Evolutionary conservation across 176 grass and related monocot genomes (phyloP), one percentile per base, ranked within the genome.

Genomic region (Ananas comosus): DNA sequence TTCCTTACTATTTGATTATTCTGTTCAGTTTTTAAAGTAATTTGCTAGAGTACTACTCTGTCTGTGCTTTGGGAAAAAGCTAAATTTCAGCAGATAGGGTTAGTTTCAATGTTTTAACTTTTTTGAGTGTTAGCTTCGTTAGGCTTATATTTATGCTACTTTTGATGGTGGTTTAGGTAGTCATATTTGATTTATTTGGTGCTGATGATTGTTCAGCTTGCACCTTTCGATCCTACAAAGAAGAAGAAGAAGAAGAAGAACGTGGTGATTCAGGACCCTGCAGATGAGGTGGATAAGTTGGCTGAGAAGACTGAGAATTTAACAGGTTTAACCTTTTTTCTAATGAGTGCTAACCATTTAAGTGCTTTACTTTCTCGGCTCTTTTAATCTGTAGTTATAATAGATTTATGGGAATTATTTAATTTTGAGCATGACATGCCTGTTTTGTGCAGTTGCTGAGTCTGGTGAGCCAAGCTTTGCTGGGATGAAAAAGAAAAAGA

Each of bases 161-260:
- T 3, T 29, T 68, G 21, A 47, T 33, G 3, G 4, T 28, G 21
- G 5, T 27, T 22, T 12, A 10, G 13, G 48, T 2, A 0, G 10
- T 71, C 53, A 14, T 64, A 9, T 53, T 48, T 74, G 2, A 2
- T 16, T 51, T 68, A 2, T 24, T 67, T 58, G 1, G 27, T 51
- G 49, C 48, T 61, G 6, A 66, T 19, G 67, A 50, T 69, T 77
- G 48, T 76, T 51, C 68, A 99, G 95, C 76, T 94, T 66, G 73
- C 84, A 48, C 90, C 90, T 71, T 99, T 99, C 75, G 95, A 93
- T 64, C 95, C 95, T 1, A 79, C 84, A 25, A 99, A 91, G 78
- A 99, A 99, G n/a, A 99, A 99, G 90, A 94, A 99, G 82, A 94
- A 99, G 82, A 99, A 99, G 82, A 99, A 99, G 85, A 99, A 99